Base-by-base conservation (phyloP, 495 filamentous ascomycete genomes). In the Lophium mytilinum region DNA sequence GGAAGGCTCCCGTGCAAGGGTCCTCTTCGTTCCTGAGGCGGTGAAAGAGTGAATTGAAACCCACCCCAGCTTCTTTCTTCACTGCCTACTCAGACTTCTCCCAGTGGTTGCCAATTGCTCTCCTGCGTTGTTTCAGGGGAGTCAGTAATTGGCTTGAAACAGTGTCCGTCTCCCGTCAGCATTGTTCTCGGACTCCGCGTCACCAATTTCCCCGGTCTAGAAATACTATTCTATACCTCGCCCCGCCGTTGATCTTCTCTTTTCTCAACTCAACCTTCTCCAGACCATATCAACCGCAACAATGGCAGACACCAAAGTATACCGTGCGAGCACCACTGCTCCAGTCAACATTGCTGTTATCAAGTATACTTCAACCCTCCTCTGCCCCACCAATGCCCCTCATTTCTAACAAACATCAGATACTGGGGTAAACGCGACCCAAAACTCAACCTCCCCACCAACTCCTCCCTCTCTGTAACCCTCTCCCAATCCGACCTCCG, bases 321-420 rank as follows among this genome's bases (percentile, higher is more conserved):
- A 91, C 77, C 84, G 88, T 66, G 90, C 94, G 50, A 95, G 87
- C 75, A 96, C 92, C 45, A 96, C 90, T 36, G 93, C 93, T 21
- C 93, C 93, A 14, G 93, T 99, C 63, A 99, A 99, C 77, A 99
- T 99, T 67, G 93, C 93, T 53, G 93, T 99, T 37, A 92, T 99
- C 71, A 99, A 99, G 89, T 93, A 77, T 54, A 77, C 66, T 50
- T 54, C 58, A 50, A 39, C 53, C 55, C 42, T 60, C 61, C 50
- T 43, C 41, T 30, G 24, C 56, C 21, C 69, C 72, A 61, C 24
- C 24, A 30, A 2, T 30, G 24, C 24, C 24, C 24, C 24, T 30
- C 30, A 17, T 33, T 15, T 30, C 45, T 48, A 48, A 51, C 5
- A 40, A 35, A n/a, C 36, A 52, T 33, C 34, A 94, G 89, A 73